phyloP scores from a whole-genome alignment of 495 filamentous ascomycete genomes.

The Cryomyces antarcticus region DNA sequence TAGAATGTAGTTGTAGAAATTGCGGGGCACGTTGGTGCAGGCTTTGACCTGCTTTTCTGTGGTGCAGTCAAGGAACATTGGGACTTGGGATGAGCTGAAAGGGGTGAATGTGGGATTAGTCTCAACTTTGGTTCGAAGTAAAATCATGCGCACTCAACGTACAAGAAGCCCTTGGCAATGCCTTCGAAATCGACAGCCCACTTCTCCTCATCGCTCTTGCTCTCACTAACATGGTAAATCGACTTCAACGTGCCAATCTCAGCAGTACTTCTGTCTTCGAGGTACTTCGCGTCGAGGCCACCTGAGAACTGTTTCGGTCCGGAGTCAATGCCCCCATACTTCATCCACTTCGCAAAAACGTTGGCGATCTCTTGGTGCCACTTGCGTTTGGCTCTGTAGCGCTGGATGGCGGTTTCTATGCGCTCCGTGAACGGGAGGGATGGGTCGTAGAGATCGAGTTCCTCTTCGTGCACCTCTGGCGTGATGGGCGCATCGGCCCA shows the following conservation, averaged over 20 bases:
- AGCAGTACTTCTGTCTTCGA: conserved; percentile 32
- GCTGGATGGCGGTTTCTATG: conserved; percentile 69
- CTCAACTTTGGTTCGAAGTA: not conserved
- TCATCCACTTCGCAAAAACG: conserved; percentile 61
- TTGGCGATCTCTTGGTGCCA: conserved; percentile 37
- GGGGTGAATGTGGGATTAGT: too few species aligned
- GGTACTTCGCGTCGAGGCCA: conserved; percentile 30
- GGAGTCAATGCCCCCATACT: conserved; percentile 61
- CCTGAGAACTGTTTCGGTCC: conserved; percentile 47
- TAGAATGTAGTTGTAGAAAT: conserved; percentile 78
- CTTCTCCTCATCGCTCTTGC: conserved; percentile 22
- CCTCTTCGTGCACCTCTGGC: conserved; percentile 38
- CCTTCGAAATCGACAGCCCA: conserved; percentile 66
- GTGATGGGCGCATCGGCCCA: conserved; percentile 62
- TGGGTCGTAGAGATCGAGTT: conserved; percentile 23
- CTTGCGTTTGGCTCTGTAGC: conserved; percentile 55
- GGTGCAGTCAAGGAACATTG: conserved; percentile 23
- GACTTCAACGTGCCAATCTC: conserved; percentile 42
- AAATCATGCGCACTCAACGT: conserved; percentile 7
- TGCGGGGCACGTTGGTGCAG: conserved; percentile 43
- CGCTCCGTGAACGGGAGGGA: conserved; percentile 30
- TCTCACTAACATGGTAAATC: conserved; percentile 30
- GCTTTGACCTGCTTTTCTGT: conserved; percentile 28
- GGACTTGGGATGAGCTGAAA: conserved; percentile 25
- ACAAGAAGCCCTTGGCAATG: conserved; percentile 65